These are phyloP conservation scores for Cystofilobasidium macerans DNA, from an alignment of 768 basidiomycete genomes.

Conservation along the genomic window DNA sequence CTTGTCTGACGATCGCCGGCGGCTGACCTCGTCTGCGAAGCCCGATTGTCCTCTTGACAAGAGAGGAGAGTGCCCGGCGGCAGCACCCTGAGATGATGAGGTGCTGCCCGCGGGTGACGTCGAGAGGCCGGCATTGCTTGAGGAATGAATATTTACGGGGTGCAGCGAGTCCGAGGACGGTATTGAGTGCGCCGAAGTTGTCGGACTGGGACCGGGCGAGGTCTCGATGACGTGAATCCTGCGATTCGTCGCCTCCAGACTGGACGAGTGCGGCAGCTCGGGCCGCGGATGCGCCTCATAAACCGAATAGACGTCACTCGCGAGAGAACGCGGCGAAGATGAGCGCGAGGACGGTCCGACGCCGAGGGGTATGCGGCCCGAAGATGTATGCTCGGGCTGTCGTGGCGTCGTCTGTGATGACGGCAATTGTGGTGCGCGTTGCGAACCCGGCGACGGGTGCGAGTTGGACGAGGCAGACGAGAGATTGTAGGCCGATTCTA, in stretches of 20 bases:
- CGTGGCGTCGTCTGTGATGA: background rate
- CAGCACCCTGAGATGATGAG: background rate
- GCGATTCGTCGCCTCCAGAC: conserved; percentile 9
- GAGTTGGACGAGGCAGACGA: background rate
- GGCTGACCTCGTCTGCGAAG: background rate
- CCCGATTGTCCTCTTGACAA: background rate
- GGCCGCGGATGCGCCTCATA: background rate
- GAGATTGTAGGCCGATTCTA: background rate
- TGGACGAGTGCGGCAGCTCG: background rate
- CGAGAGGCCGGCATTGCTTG: background rate
- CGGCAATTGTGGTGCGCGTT: background rate
- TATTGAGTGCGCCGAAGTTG: background rate
- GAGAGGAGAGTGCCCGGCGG: background rate
- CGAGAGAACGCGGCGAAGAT: background rate
- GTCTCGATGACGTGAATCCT: conserved; percentile 21
- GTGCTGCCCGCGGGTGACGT: background rate
- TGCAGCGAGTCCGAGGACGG: background rate
- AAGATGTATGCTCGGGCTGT: background rate
- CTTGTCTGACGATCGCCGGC: background rate
- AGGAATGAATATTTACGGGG: background rate
- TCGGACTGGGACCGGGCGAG: background rate
- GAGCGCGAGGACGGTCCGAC: background rate
- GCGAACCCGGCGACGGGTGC: background rate
- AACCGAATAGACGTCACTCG: too few species aligned
- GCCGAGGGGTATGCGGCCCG: background rate